These are phyloP conservation scores for Anthoceros angustus DNA, from an alignment of 225 moss, liverwort and hornwort genomes.

Conservation along the genomic window DNA sequence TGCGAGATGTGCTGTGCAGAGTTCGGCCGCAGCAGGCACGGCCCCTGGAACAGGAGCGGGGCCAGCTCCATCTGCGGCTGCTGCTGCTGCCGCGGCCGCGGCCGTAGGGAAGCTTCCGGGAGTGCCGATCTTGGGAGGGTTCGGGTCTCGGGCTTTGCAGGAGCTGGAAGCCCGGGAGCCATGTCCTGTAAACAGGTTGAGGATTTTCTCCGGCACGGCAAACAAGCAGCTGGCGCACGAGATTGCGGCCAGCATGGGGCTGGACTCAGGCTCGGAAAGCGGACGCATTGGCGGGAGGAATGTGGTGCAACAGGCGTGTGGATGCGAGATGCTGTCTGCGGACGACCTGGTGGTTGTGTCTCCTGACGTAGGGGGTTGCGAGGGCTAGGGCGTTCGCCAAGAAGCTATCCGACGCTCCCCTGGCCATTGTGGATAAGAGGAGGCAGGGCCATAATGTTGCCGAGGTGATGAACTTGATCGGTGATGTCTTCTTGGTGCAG, in stretches of 20 bases:
- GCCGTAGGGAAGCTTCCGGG: too few relatives aligned
- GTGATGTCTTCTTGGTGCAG: constrained; percentile 95
- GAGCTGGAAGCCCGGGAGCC: constrained; percentile 29
- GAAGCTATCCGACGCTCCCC: constrained; percentile 89
- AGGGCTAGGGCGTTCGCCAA: constrained; percentile 93
- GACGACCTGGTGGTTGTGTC: constrained; percentile 92
- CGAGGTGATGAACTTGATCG: constrained; percentile 96
- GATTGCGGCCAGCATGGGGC: constrained; percentile 89
- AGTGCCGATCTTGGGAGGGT: constrained; percentile 24
- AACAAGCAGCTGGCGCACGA: constrained; percentile 83
- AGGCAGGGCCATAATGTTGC: constrained; percentile 82
- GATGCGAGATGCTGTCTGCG: constrained; percentile 91
- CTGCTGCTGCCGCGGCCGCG: too few relatives aligned
- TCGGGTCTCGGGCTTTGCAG: constrained; percentile 38
- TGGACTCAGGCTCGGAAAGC: constrained; percentile 17
- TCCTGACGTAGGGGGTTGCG: constrained; percentile 92
- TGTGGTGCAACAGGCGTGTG: constrained; percentile 80
- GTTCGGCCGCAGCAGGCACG: too few relatives aligned
- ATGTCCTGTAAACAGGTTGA: constrained; percentile 43
- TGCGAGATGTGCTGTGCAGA: neutral
- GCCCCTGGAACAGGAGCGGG: too few relatives aligned
- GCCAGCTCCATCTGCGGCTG: too few relatives aligned
- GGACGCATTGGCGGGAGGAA: constrained; percentile 24
- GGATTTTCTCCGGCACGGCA: constrained; percentile 85
- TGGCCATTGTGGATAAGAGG: constrained; percentile 97